Evolutionary conservation across 1,284 basidiomycete species (phyloP).

Genomic region (Sanghuangporus weigelae): DNA sequence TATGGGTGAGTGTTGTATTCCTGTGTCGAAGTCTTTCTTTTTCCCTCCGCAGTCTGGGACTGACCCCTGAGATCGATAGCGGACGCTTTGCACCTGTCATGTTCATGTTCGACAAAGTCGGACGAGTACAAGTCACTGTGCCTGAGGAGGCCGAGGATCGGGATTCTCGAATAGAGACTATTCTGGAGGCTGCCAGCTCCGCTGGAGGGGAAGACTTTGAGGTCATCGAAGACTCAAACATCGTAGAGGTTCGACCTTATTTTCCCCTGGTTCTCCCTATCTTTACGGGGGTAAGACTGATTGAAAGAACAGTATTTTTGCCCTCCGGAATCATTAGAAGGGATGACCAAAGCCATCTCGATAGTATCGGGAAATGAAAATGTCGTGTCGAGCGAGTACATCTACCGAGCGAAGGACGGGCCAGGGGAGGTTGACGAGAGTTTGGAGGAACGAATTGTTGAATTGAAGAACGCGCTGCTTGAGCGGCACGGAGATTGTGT

Average conservation of each 20-base stretch:
- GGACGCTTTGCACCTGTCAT: constrained; percentile 68
- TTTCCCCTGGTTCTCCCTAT: background rate
- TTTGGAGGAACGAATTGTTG: constrained; percentile 38
- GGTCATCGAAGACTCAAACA: constrained; percentile 40
- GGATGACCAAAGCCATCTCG: constrained; percentile 25
- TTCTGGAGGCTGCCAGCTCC: constrained; percentile 32
- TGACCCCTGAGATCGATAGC: constrained; percentile 31
- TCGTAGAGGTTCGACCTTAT: constrained; percentile 25
- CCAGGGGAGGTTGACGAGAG: constrained; percentile 34
- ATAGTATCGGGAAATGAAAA: constrained; percentile 20
- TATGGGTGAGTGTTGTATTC: constrained; percentile 44
- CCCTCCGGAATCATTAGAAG: constrained; percentile 18
- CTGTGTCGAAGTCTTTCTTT: background rate
- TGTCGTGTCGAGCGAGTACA: constrained; percentile 49
- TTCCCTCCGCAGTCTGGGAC: background rate
- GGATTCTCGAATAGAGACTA: constrained; percentile 26
- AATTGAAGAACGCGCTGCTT: constrained; percentile 45
- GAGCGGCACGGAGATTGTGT: constrained; percentile 61
- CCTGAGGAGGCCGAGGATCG: constrained; percentile 25
- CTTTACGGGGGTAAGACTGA: background rate
- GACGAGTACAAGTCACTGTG: constrained; percentile 53
- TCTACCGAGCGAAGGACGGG: constrained; percentile 40
- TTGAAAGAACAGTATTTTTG: constrained; percentile 13
- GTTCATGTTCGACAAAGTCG: constrained; percentile 73
- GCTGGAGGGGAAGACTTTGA: constrained; percentile 41